A percentile compares a stretch with the other conserved stretches of the same genome.
Conservation (phyloP, 495 filamentous ascomycete genomes). For the Niebla homalea region DNA sequence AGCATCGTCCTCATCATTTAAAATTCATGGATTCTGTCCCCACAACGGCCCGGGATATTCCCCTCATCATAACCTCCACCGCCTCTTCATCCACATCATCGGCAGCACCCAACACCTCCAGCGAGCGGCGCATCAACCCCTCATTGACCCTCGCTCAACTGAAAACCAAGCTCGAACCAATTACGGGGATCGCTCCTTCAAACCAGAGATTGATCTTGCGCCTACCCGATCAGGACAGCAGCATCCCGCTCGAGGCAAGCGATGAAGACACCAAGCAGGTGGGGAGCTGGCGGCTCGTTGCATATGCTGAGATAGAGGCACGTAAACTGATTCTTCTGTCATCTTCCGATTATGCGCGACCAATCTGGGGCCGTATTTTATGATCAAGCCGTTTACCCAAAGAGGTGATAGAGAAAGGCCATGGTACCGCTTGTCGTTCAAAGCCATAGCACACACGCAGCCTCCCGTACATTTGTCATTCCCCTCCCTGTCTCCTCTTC, state of each 20-base stretch:
- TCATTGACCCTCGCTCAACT: constrained; percentile 82
- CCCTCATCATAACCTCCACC: constrained; percentile 69
- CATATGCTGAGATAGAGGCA: constrained; percentile 68
- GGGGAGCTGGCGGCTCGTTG: constrained; percentile 46
- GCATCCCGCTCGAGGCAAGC: constrained; percentile 42
- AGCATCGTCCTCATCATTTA: too few relatives aligned
- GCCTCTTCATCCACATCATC: constrained; percentile 26
- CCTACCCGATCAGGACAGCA: constrained; percentile 37
- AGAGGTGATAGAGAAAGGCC: background rate
- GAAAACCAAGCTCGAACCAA: constrained; percentile 79
- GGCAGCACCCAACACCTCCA: constrained; percentile 19
- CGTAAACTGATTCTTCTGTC: constrained; percentile 9
- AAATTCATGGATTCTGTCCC: too few relatives aligned
- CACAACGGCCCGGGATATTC: constrained; percentile 61
- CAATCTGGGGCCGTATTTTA: too few relatives aligned
- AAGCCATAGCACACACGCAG: background rate
- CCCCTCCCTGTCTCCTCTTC: background rate
- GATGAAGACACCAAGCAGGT: constrained; percentile 56
- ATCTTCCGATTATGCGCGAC: background rate
- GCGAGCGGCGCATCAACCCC: constrained; percentile 81
- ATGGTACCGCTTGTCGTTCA: background rate
- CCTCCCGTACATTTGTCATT: background rate
- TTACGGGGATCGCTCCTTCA: constrained; percentile 80
- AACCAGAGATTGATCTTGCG: constrained; percentile 62
- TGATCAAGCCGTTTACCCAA: background rate